Evolutionary conservation across 352 stramenopile genomes (phyloP), one percentile per base, ranked within the genome.

Genomic region (Globisporangium heterothallicum): DNA sequence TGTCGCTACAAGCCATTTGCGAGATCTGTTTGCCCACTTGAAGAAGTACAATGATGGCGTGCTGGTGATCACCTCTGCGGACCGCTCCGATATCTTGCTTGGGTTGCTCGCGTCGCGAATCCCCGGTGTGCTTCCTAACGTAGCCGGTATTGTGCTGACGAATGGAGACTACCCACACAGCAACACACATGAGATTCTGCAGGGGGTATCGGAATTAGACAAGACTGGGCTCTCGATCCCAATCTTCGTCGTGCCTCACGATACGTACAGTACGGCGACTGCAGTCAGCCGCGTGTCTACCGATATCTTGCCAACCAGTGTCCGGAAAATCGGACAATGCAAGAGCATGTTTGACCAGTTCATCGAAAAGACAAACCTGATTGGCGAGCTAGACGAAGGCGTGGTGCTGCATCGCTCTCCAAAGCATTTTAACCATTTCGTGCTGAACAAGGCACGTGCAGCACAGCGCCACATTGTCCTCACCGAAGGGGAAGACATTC

Each of bases 391-490:
- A 6, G 68, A 82, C 40, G 61, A 87, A 32, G 74, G 75, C 8
- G 70, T 81, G 46, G 72, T 83, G 7, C 58, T 78, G 14, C 70
- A 87, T 53, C 76, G 78, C 2, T 84, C 80, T 16, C 83, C 83
- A 9, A 92, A 91, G 70, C 78, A 92, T 45, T 93, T 93, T 59
- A 73, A 92, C 58, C 79, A 94, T 64, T 88, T 84, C 55, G 53
- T 92, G n/a, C 86, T 89, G 49, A 75, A 69, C 68, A 90, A 92
- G 59, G 77, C 83, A 0, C 78, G 78, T 9, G 56, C 62, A 0
- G 74, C 86, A 3, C 66, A 90, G 63, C 76, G 81, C 24, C 80
- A 86, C 53, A 92, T 95, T 56, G 78, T 96, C 18, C 61, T 94
- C 24, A 86, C 86, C 1, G 86, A 96, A 53, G 84, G 84, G 6